Base-by-base conservation (phyloP, 2,329 filamentous ascomycete species). In the Madurella mycetomatis region DNA sequence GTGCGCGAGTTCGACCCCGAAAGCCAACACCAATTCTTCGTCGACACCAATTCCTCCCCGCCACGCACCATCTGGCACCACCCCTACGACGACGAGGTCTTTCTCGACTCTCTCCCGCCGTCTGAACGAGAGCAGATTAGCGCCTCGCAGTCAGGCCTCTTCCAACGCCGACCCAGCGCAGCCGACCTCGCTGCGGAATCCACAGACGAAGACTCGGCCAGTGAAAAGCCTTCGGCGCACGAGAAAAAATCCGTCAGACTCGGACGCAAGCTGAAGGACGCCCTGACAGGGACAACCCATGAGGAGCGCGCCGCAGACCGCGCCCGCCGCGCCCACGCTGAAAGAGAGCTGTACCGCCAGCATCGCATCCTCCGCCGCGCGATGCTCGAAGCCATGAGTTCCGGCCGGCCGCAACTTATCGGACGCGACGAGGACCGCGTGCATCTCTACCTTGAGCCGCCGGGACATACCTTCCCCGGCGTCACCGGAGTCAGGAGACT, bases 61-160 rank as follows among this genome's bases (percentile, higher is more conserved):
- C 80, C 81, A 0, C 75, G 79, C 45, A 78, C 76, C 53, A 83
- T 81, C 60, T 85, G 82, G 82, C 73, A 76, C 43, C 82, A 85
- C 63, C 82, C 82, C 0, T 79, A 83, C 65, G 82, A 85, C 62
- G 82, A 84, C 62, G 74, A 78, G 1, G 60, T 74, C 48, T 84
- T 77, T 63, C 69, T 85, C 25, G 63, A 63, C 31, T 74, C 74
- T 0, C 70, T 85, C 0, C 65, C 73, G 0, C 65, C 72, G 0
- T 67, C 74, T 47, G 79, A 84, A 61, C 73, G 80, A 17, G 74
- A 77, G 44, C 67, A 72, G 18, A 70, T 83, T 41, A 42, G 17
- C 15, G 4, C 17, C 4, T 19, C 39, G 1, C n/a, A 41, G 18
- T 48, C 55, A 44, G 64, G 65, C 8, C 59, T 72, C 41, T 67